Base-by-base conservation (phyloP, 257 asterid genomes). In the Rhazya stricta region DNA sequence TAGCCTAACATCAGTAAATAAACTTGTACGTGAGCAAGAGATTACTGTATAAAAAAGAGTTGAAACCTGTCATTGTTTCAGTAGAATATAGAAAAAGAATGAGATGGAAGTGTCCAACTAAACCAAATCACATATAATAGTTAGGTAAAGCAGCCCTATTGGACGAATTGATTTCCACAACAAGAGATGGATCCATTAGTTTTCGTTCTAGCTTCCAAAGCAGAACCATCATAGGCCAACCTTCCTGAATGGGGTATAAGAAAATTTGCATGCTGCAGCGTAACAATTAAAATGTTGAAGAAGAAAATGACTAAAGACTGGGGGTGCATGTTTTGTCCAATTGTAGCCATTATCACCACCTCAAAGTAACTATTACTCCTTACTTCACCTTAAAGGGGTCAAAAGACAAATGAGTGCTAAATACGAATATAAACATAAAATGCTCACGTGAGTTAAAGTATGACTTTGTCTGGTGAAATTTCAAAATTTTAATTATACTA, bases 91-190 rank as follows among this genome's bases (percentile, higher is more conserved):
- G 5, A n/a, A 39, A 21, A 7, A 1, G n/a, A 29, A 25, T 45
- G 19, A 69, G 58, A 29, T 27, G 25, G 23, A 15, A 15, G 27
- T 65, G 23, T 37, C 43, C 70, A 12, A 82, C 74, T 65, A 72
- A 71, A 85, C 71, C 71, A 78, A 69, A 72, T 67, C 81, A 69
- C 72, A 60, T 4, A 27, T 25, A 13, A 71, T 61, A 83, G 87
- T 86, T 86, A 79, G 94, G 90, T 85, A 87, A 85, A 85, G 86
- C 86, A 81, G 63, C 78, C 68, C 71, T 68, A 85, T 85, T 86
- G 87, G 83, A 76, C 74, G 81, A 75, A 80, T 78, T 81, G 81
- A 46, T 79, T 75, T 61, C 65, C 69, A 69, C 25, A 79, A 76
- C 69, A 62, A 58, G 6, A 56, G n/a, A 51, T 51, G 58, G 58